phyloP scores from a whole-genome alignment of 2,329 filamentous ascomycete species.

The Sordariomycetes sp. region DNA sequence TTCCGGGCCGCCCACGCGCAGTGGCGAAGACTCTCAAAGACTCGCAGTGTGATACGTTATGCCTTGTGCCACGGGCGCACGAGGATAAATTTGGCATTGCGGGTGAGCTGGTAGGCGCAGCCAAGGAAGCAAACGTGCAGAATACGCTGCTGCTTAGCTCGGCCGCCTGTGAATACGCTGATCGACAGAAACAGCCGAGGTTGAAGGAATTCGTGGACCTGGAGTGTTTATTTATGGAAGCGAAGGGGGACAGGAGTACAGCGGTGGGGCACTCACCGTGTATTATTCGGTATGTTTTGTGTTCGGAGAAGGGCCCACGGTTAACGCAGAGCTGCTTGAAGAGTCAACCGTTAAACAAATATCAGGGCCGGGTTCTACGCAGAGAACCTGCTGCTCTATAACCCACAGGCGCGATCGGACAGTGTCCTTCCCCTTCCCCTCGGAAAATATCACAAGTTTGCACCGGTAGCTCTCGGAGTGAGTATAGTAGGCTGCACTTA shows the following conservation, averaged over 20 bases:
- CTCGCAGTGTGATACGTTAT: slow-evolving; percentile 33
- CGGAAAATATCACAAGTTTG: too few relatives aligned
- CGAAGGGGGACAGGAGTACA: slow-evolving; percentile 29
- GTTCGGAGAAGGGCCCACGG: too few relatives aligned
- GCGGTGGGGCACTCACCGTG: slow-evolving; percentile 29
- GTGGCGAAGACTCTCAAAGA: slow-evolving; percentile 27
- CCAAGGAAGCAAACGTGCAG: slow-evolving; percentile 29
- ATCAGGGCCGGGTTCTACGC: too few relatives aligned
- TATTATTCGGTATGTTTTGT: slow-evolving; percentile 27
- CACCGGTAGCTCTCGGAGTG: too few relatives aligned
- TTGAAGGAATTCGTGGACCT: slow-evolving; percentile 40
- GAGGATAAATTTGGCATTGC: slow-evolving; percentile 33
- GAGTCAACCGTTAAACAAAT: too few relatives aligned
- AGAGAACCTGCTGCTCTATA: too few relatives aligned
- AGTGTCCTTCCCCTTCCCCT: too few relatives aligned
- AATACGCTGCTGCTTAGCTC: slow-evolving; percentile 37
- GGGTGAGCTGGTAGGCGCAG: slow-evolving; percentile 30
- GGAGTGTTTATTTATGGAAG: slow-evolving; percentile 27
- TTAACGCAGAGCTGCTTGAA: too few relatives aligned
- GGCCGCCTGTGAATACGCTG: slow-evolving; percentile 37
- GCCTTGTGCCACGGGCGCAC: slow-evolving; percentile 35
- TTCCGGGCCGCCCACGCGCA: slow-evolving; percentile 25
- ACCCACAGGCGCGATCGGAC: too few relatives aligned
- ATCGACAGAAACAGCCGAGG: slow-evolving; percentile 32
- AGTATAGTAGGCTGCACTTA: too few relatives aligned